Evolutionary conservation across 805 yeast genomes (phyloP).

Genomic region (Wickerhamomyces sydowiorum): DNA sequence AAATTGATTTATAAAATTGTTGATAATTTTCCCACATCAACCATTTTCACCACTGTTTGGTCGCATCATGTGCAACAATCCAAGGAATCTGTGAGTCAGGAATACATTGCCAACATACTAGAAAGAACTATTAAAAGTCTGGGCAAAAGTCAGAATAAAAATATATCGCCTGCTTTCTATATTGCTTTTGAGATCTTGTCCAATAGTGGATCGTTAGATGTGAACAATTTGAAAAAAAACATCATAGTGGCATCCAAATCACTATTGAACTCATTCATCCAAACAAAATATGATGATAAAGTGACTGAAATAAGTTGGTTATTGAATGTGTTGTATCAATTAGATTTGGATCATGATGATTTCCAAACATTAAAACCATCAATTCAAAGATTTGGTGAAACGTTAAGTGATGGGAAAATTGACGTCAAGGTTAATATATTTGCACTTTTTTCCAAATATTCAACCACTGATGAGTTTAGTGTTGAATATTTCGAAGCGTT

Average conservation of each 20-base stretch:
- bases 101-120: too few relatives aligned
- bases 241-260: slow-evolving; percentile 8
- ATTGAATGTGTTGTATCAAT: slow-evolving; percentile 22
- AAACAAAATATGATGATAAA: neutral
- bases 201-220: neutral
- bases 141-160: slow-evolving; percentile 2
- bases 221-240: slow-evolving; percentile 1
- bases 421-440: slow-evolving; percentile 23
- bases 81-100: slow-evolving; percentile 23
- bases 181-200: slow-evolving; percentile 13
- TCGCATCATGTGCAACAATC: slow-evolving; percentile 33
- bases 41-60: slow-evolving; percentile 34
- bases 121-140: too few relatives aligned
- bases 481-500: slow-evolving; percentile 27
- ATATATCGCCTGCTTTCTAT: slow-evolving; percentile 7
- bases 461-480: slow-evolving; percentile 10
- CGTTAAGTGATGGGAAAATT: slow-evolving; percentile 2
- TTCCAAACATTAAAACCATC: slow-evolving; percentile 5
- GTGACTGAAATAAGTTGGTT: slow-evolving; percentile 23
- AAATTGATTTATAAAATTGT: slow-evolving; percentile 17
- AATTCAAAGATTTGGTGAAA: slow-evolving; percentile 7
- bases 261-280: slow-evolving; percentile 3
- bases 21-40: slow-evolving; percentile 8
- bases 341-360: slow-evolving; percentile 9
- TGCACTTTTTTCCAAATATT: slow-evolving; percentile 20